Percentiles rank a stretch among this genome's conserved stretches.
Evolutionary conservation across 139 green algal genomes (phyloP).

Genomic region (Yamagishiella unicocca): DNA sequence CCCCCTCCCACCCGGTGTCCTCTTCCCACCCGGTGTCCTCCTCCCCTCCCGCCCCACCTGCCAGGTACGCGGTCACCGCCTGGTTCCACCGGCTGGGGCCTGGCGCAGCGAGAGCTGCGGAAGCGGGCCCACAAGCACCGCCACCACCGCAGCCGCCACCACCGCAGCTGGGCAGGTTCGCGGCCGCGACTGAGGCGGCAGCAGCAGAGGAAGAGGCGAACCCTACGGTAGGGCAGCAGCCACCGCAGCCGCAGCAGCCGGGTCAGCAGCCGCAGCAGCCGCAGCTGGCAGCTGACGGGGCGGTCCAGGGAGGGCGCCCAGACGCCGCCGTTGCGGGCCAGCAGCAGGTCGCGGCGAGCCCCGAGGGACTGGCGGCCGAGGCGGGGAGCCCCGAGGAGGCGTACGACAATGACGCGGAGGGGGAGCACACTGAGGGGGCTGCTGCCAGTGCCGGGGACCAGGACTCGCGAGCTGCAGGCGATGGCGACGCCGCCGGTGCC

Average conservation of each 20-base stretch:
- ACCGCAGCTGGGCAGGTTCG: not conserved
- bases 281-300: too few species aligned
- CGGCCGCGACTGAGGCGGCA: not conserved
- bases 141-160: slow-evolving; percentile 6
- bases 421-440: not conserved
- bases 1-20: not conserved
- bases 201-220: not conserved
- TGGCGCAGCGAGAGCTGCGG: not conserved
- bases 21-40: too few species aligned
- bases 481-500: too few species aligned
- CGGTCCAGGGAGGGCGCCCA: too few species aligned
- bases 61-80: slow-evolving; percentile 71
- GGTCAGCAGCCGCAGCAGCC: slow-evolving; percentile 8
- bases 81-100: slow-evolving; percentile 68
- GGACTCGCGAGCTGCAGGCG: too few species aligned
- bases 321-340: too few species aligned
- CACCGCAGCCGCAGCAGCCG: not conserved
- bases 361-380: too few species aligned
- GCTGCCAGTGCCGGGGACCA: too few species aligned
- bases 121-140: slow-evolving; percentile 31
- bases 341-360: too few species aligned
- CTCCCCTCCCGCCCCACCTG: not conserved
- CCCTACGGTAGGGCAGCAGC: too few species aligned
- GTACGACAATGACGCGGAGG: too few species aligned
- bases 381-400: too few species aligned